Evolutionary conservation across 768 basidiomycete species (phyloP).

Genomic region (Boletus reticulatus): DNA sequence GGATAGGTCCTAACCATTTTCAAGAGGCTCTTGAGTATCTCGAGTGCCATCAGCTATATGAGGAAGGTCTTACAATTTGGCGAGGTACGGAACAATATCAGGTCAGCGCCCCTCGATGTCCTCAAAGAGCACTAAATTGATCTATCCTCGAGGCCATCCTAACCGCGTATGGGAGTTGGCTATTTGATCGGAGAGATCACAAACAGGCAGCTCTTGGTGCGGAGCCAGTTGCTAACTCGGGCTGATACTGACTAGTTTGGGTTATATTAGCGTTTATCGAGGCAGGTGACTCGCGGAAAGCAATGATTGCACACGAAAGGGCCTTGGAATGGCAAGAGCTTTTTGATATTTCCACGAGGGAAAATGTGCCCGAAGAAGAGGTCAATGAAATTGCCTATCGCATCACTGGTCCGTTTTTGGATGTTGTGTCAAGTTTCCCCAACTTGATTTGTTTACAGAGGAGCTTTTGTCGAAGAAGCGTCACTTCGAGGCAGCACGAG

Average conservation of each 20-base stretch:
- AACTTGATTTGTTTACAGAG: conserved; percentile 46
- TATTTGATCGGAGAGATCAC: conserved; percentile 84
- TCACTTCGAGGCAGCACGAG: conserved; percentile 73
- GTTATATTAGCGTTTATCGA: conserved; percentile 64
- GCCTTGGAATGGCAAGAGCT: conserved; percentile 89
- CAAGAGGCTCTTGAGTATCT: conserved; percentile 79
- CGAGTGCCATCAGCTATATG: conserved; percentile 74
- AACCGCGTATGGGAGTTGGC: conserved; percentile 79
- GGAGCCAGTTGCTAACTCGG: conserved; percentile 7
- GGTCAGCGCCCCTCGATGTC: conserved; percentile 37
- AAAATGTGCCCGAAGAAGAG: conserved; percentile 51
- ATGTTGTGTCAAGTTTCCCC: neutral
- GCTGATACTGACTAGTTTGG: conserved; percentile 3
- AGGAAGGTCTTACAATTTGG: conserved; percentile 74
- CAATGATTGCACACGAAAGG: conserved; percentile 86
- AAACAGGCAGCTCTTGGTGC: conserved; percentile 78
- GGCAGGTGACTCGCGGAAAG: conserved; percentile 61
- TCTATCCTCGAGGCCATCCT: conserved; percentile 53
- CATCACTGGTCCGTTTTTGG: conserved; percentile 61
- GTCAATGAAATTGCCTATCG: conserved; percentile 67
- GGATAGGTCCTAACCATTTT: conserved; percentile 63
- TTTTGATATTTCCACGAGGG: conserved; percentile 70
- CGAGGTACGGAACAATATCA: conserved; percentile 57
- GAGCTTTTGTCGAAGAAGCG: conserved; percentile 79
- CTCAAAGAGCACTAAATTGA: conserved; percentile 5